Conservation (phyloP, 2,329 filamentous ascomycete species). For the Ophiostoma australiae region DNA sequence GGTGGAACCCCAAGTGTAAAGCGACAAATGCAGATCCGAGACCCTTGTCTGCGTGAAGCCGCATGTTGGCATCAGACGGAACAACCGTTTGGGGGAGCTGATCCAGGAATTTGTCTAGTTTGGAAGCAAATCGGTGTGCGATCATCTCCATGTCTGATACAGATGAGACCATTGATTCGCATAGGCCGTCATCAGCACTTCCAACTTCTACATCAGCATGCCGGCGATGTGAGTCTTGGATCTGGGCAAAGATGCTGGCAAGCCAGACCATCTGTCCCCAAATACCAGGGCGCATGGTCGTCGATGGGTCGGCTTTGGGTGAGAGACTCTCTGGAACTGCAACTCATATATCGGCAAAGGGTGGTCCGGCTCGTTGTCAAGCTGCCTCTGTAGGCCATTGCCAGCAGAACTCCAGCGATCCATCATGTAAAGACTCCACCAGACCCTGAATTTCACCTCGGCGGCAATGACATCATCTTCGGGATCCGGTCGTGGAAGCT, state of each 20-base stretch:
- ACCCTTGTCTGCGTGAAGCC: background rate
- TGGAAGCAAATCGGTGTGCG: background rate
- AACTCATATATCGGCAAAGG: slow-evolving; percentile 11
- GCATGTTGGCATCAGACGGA: slow-evolving; percentile 8
- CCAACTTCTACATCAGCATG: background rate
- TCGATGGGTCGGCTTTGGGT: background rate
- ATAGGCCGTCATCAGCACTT: background rate
- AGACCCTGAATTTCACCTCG: background rate
- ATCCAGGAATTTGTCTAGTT: background rate
- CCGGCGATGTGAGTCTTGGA: slow-evolving; percentile 1
- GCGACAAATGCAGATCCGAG: slow-evolving; percentile 9
- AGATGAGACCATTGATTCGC: background rate
- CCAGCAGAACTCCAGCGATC: slow-evolving; percentile 16
- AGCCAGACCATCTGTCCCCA: slow-evolving; percentile 13
- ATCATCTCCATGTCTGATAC: background rate
- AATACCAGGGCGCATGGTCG: background rate
- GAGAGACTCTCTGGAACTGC: slow-evolving; percentile 6
- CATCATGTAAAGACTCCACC: slow-evolving; percentile 16
- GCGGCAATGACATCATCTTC: background rate
- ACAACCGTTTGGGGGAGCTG: background rate
- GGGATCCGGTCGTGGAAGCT: background rate
- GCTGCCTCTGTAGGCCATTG: slow-evolving; percentile 10
- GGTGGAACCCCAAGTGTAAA: slow-evolving; percentile 1
- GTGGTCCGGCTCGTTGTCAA: background rate
- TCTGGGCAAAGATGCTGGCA: slow-evolving; percentile 10